Percentiles rank a stretch among this genome's conserved stretches.
Conservation (phyloP, 2,329 filamentous ascomycete species). For the Xylaria sp. region DNA sequence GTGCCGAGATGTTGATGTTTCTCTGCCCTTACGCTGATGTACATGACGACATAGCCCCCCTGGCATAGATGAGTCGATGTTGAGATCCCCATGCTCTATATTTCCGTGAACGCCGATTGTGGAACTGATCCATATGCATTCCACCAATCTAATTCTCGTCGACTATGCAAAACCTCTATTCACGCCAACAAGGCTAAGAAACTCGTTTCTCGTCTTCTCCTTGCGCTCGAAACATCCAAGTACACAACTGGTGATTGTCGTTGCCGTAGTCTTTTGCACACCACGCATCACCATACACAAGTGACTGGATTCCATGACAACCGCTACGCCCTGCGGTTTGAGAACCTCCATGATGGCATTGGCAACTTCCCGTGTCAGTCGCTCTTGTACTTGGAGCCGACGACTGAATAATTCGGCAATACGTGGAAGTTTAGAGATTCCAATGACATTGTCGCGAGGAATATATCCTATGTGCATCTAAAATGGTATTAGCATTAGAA, state of each 20-base stretch:
- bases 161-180: conserved; percentile 44
- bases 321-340: conserved; percentile 91
- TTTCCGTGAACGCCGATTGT: conserved; percentile 29
- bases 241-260: conserved; percentile 95
- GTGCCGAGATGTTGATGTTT: conserved; percentile 34
- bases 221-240: conserved; percentile 93
- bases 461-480: conserved; percentile 99
- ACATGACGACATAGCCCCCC: conserved; percentile 20
- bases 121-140: conserved; percentile 11
- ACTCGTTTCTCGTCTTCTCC: conserved; percentile 94
- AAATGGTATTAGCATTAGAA: neutral
- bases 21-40: conserved; percentile 26
- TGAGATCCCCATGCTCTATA: conserved; percentile 37
- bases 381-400: conserved; percentile 92
- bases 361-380: conserved; percentile 94
- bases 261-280: conserved; percentile 88
- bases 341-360: conserved; percentile 92
- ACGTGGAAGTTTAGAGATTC: conserved; percentile 91
- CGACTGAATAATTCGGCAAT: conserved; percentile 98
- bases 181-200: conserved; percentile 79
- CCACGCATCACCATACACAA: conserved; percentile 99
- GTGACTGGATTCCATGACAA: conserved; percentile 97
- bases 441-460: conserved; percentile 84
- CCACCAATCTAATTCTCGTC: neutral
- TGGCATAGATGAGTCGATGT: conserved; percentile 37